Base-by-base conservation (phyloP, 768 basidiomycete species). In the Leucocoprinus birnbaumii region DNA sequence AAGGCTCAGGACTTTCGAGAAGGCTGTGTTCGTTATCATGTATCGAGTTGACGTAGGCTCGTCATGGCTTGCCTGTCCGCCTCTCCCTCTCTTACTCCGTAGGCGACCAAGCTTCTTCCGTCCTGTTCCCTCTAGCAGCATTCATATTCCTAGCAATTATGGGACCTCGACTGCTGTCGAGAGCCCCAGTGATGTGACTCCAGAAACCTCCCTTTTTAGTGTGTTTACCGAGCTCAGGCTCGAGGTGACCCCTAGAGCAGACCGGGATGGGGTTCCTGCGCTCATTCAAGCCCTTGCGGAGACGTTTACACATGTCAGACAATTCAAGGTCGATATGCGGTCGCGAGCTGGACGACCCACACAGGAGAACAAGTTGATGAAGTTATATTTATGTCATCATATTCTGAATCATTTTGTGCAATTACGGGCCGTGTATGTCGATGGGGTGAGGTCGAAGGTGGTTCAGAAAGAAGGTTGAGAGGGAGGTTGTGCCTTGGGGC, bases 211-310 rank as follows among this genome's bases (percentile, higher is more conserved):
- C n/a, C 3, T 19, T 21, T 48, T 55, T 37, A 11, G 45, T 18
- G 18, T 13, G 14, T 55, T 55, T 38, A 55, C 45, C 18, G 45
- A 55, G 31, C 19, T 55, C 35, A 55, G 19, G 25, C 38, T 55
- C n/a, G 53, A 55, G 3, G 9, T 55, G 11, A 48, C 53, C 3
- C 26, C 53, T 14, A 48, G 24, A 48, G 53, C 47, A 3, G 53
- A 55, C 21, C 47, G 31, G 24, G 38, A 31, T 2, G 53, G 53
- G 14, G 41, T 55, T 14, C 45, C 53, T 1, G 46, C 41, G 3
- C 18, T 55, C 22, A 37, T 48, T 10, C 40, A 48, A 19, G 35
- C n/a, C 9, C 46, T 55, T 11, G 53, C 46, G 16, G 53, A 55
- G n/a, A 19, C 45, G 2, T 41, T 55, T n/a, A 48, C 35, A 1